Conservation (phyloP, 768 basidiomycete species). For the Lentinula detonsa region DNA sequence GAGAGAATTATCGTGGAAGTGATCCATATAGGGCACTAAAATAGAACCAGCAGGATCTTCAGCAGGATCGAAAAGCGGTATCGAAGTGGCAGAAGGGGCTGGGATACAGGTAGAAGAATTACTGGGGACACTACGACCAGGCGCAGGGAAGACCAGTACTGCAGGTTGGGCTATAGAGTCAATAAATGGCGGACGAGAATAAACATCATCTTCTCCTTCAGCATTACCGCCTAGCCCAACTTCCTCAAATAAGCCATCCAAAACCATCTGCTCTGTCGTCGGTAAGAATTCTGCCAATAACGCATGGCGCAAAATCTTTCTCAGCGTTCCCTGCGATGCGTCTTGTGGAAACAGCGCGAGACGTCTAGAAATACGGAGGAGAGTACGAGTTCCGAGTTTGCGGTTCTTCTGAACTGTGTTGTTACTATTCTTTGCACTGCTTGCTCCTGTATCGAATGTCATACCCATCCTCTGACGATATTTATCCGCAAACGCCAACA, state of each 20-base stretch:
- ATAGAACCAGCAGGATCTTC: constrained; percentile 49
- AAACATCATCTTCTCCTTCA: constrained; percentile 29
- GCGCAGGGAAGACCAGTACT: constrained; percentile 39
- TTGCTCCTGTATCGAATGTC: constrained; percentile 37
- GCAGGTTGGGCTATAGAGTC: constrained; percentile 15
- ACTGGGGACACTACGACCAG: constrained; percentile 26
- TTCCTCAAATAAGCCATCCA: constrained; percentile 47
- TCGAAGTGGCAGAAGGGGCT: constrained; percentile 20
- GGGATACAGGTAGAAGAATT: constrained; percentile 7
- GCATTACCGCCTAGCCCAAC: constrained; percentile 27
- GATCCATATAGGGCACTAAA: constrained; percentile 62
- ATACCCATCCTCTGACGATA: constrained; percentile 36
- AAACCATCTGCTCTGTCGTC: constrained; percentile 46
- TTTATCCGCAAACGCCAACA: constrained; percentile 51
- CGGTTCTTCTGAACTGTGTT: constrained; percentile 44
- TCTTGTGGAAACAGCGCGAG: constrained; percentile 39
- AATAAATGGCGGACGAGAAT: constrained; percentile 40
- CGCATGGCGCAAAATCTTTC: constrained; percentile 40
- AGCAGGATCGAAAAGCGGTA: constrained; percentile 43
- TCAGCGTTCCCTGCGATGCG: constrained; percentile 27
- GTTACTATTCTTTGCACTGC: neutral
- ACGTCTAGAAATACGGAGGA: constrained; percentile 48
- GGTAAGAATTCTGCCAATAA: constrained; percentile 59
- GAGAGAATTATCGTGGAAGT: constrained; percentile 65
- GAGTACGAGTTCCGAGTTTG: constrained; percentile 55